Percentiles rank a stretch among this genome's conserved stretches.
Conservation (phyloP, 2,329 filamentous ascomycete genomes). For the Claviceps fusiformis region DNA sequence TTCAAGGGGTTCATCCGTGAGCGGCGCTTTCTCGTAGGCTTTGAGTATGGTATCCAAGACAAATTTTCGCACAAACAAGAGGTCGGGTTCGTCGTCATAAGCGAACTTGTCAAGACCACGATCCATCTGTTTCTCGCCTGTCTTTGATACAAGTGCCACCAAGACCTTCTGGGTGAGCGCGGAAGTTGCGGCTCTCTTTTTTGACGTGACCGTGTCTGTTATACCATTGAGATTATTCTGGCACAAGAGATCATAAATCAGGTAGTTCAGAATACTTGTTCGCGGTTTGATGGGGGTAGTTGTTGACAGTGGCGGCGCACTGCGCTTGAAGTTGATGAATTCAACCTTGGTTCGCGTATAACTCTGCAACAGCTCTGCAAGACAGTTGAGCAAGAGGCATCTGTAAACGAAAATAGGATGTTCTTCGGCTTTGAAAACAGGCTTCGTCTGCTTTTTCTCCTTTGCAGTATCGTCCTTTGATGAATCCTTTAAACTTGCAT, state of each 20-base stretch:
- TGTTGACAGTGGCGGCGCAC: conserved; percentile 67
- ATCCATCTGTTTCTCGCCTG: conserved; percentile 57
- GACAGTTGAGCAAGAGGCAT: conserved; percentile 84
- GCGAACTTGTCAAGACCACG: conserved; percentile 44
- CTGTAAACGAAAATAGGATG: conserved; percentile 95
- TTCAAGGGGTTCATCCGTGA: conserved; percentile 68
- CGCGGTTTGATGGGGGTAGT: conserved; percentile 88
- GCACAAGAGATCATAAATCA: conserved; percentile 66
- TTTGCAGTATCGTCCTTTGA: conserved; percentile 27
- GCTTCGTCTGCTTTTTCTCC: conserved; percentile 54
- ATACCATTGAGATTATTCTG: conserved; percentile 49
- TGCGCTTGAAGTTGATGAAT: conserved; percentile 97
- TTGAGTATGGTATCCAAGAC: conserved; percentile 87
- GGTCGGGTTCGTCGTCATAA: conserved; percentile 65
- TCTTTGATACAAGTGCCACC: conserved; percentile 77
- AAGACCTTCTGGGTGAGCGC: conserved; percentile 76
- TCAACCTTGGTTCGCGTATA: conserved; percentile 95
- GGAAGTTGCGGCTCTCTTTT: conserved; percentile 78
- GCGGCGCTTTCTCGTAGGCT: conserved; percentile 77
- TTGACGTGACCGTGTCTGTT: conserved; percentile 59
- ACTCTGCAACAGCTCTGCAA: conserved; percentile 78
- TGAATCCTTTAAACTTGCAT: conserved; percentile 19
- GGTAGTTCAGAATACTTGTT: conserved; percentile 83
- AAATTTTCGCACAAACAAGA: conserved; percentile 87
- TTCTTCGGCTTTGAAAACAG: conserved; percentile 76